Conservation (phyloP, 1,139 yeast species). For the Taphrina flavorubra region DNA sequence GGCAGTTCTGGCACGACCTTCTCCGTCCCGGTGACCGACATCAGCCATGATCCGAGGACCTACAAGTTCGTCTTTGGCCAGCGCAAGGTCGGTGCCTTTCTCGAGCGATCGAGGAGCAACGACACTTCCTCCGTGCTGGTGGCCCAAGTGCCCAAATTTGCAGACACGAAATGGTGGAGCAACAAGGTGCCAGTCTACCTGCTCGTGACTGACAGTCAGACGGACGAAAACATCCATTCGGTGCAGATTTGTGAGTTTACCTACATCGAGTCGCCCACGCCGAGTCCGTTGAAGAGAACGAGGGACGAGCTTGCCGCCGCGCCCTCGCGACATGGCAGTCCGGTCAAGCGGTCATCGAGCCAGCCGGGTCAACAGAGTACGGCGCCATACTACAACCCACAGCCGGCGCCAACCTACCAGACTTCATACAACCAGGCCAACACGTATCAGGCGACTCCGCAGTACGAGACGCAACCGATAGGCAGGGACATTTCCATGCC, state of each 20-base stretch:
- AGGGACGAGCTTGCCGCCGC: slow-evolving; percentile 20
- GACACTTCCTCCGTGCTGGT: slow-evolving; percentile 12
- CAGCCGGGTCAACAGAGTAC: slow-evolving; percentile 14
- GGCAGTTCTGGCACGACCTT: slow-evolving; percentile 34
- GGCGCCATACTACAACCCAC: slow-evolving; percentile 15
- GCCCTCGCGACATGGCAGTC: slow-evolving; percentile 4
- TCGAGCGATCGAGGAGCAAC: slow-evolving; percentile 17
- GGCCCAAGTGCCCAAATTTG: slow-evolving; percentile 27
- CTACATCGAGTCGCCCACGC: slow-evolving; percentile 29
- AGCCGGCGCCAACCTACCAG: slow-evolving; percentile 7
- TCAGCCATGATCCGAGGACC: slow-evolving; percentile 24
- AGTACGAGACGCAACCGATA: background rate
- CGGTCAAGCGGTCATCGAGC: slow-evolving; percentile 10
- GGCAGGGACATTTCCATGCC: slow-evolving; percentile 18
- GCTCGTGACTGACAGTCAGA: slow-evolving; percentile 23
- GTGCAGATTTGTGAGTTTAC: slow-evolving; percentile 29
- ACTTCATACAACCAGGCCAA: slow-evolving; percentile 13
- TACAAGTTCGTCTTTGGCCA: slow-evolving; percentile 32
- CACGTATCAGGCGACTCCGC: background rate
- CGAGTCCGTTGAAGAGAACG: slow-evolving; percentile 14
- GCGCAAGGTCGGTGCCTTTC: slow-evolving; percentile 30
- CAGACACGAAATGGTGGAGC: slow-evolving; percentile 35
- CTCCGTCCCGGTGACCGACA: slow-evolving; percentile 22
- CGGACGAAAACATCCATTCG: slow-evolving; percentile 27
- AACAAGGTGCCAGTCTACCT: slow-evolving; percentile 32